Conservation (phyloP, 1,284 basidiomycete genomes). For the Pascua sp. region DNA sequence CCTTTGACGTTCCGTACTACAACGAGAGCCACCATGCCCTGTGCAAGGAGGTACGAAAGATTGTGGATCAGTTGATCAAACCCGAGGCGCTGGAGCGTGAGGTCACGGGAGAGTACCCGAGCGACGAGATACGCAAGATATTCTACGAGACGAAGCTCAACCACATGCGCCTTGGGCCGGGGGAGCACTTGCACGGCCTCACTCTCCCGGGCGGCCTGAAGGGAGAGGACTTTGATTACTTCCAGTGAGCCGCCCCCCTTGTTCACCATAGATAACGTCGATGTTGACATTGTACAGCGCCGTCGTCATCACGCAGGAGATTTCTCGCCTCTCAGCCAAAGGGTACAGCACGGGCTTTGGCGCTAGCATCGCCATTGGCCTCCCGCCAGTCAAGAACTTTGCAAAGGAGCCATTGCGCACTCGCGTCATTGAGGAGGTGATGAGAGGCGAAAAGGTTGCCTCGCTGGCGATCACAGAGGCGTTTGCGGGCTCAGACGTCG, state of each 20-base stretch:
- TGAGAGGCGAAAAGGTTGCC: constrained; percentile 65
- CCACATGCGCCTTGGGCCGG: constrained; percentile 83
- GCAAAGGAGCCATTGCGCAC: constrained; percentile 55
- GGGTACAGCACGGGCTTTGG: constrained; percentile 76
- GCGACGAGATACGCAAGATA: constrained; percentile 42
- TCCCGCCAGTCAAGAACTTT: constrained; percentile 64
- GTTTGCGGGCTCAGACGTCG: constrained; percentile 86
- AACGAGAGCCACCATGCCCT: constrained; percentile 56
- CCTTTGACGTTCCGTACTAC: constrained; percentile 81
- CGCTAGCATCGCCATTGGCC: constrained; percentile 65
- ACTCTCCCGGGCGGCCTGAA: constrained; percentile 78
- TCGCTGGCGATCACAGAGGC: constrained; percentile 84
- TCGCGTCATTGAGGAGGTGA: constrained; percentile 72
- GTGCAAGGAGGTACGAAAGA: constrained; percentile 52
- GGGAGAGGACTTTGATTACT: constrained; percentile 81
- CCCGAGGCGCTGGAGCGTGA: constrained; percentile 62
- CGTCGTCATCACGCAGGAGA: constrained; percentile 83
- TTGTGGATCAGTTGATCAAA: constrained; percentile 56
- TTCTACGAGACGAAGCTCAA: constrained; percentile 66
- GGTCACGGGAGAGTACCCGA: constrained; percentile 66
- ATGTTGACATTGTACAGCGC: constrained; percentile 37
- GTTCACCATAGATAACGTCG: neutral
- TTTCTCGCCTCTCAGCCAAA: constrained; percentile 71
- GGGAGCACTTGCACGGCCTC: constrained; percentile 73
- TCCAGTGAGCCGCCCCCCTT: constrained; percentile 52